A percentile compares a stretch with the other conserved stretches of the same genome.
phyloP scores from a whole-genome alignment of 164 flowering plant species.

The Tetracentron sinense region DNA sequence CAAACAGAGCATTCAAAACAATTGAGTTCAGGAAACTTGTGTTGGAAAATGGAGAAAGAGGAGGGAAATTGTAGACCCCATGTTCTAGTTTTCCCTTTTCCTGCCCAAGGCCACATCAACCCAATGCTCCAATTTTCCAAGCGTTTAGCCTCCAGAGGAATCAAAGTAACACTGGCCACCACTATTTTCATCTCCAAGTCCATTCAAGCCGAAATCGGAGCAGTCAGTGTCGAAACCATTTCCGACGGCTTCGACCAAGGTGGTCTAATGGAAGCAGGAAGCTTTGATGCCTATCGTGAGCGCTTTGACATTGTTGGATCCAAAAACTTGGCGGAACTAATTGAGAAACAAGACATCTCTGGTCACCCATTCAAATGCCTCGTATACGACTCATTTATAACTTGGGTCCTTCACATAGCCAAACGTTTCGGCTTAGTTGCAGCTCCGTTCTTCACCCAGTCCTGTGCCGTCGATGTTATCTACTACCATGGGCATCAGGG shows the following conservation, averaged over 20 bases:
- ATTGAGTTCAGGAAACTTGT: too few relatives aligned
- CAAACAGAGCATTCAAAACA: too few relatives aligned
- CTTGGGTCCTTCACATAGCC: slow-evolving; percentile 30
- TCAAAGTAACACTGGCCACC: slow-evolving; percentile 16
- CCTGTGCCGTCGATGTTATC: slow-evolving; percentile 28
- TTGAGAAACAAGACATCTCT: slow-evolving; percentile 8
- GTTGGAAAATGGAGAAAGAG: not conserved
- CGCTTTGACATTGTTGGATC: slow-evolving; percentile 31
- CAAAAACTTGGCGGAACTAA: slow-evolving; percentile 28
- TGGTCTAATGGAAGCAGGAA: slow-evolving; percentile 25
- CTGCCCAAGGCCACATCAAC: slow-evolving; percentile 38
- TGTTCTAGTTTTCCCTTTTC: slow-evolving; percentile 26
- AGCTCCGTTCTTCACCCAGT: slow-evolving; percentile 30
- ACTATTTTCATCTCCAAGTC: slow-evolving; percentile 15
- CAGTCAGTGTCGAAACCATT: slow-evolving; percentile 26
- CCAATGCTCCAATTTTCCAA: slow-evolving; percentile 36
- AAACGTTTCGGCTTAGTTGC: slow-evolving; percentile 22
- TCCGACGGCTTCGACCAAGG: slow-evolving; percentile 40
- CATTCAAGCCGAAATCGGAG: slow-evolving; percentile 5
- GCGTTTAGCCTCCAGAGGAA: slow-evolving; percentile 27
- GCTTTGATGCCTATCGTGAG: slow-evolving; percentile 19
- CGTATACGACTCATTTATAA: slow-evolving; percentile 38
- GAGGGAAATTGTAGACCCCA: slow-evolving; percentile 12
- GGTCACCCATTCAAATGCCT: slow-evolving; percentile 27
- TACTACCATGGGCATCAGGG: slow-evolving; percentile 18